Base-by-base conservation (phyloP, 345 rosid genomes). In the Hibiscus tridactylites region DNA sequence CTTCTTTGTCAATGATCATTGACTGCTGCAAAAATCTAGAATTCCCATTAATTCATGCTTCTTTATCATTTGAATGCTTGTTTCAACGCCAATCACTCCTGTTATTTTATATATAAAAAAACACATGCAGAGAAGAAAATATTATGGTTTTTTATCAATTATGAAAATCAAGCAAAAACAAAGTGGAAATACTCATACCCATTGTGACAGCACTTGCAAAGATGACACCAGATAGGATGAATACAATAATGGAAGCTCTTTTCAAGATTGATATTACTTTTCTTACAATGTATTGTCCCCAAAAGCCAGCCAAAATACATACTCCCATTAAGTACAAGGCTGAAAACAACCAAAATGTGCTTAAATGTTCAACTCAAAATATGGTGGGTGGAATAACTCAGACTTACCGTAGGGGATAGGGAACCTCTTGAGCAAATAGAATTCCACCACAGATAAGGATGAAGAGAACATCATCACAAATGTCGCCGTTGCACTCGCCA, bases 401-500 rank as follows among this genome's bases (percentile, higher is more conserved):
- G n/a, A 59, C 63, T 70, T 79, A 85, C 98, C 98, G 24, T 80
- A 94, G n/a, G 96, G 97, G 61, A 94, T 89, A 5, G 98, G 98
- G 77, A 94, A 94, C 73, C 98, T 85, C 74, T 91, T 85, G 64
- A 94, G 97, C 69, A 94, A 80, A 75, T 91, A 94, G 47, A 94
- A 94, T 83, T 94, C 98, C 46, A 91, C 92, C 26, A 94, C 98
- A 1, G 98, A 94, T 78, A 94, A 81, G 42, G 98, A 91, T 26
- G 98, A 91, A 6, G 98, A 94, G 80, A 87, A 94, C 92, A 91
- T 85, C 98, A 94, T 94, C 73, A 94, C 98, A 72, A 94, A 94
- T 1, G 98, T 94, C 1, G 97, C 95, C 63, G 98, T 94, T 6
- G 97, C 98, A 54, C 98, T 94, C 12, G 97, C 96, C 28, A 91